Evolutionary conservation across 2,329 filamentous ascomycete species (phyloP), one percentile per base, ranked within the genome.

Genomic region (Bipolaris zeicola): DNA sequence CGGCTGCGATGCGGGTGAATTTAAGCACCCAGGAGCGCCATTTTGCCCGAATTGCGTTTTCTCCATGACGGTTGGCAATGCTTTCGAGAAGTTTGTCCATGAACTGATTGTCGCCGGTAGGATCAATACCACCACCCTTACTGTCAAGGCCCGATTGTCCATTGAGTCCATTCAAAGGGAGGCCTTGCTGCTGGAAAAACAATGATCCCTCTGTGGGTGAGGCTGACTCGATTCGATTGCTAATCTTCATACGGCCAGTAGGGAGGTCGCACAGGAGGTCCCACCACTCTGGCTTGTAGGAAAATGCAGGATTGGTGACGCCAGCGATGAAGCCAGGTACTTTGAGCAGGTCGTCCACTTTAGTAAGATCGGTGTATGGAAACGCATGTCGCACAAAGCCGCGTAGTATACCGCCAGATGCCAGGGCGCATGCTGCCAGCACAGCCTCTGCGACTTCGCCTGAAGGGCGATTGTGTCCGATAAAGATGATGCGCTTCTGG

Each of bases 381-480:
- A 99, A 99, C 0, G 95, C 95, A 77, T 98, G 92, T 16, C 95
- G 86, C 7, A 94, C 96, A 77, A 99, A 99, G 26, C 95, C 95
- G 55, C 93, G 85, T 34, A 99, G 81, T n/a, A 96, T 82, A 5
- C 95, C 94, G 10, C 95, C 95, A 11, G 93, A 97, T 13, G 90
- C 94, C 44, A 99, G 83, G 10, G 95, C 92, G 76, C 95, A 99
- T 1, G 95, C 93, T n/a, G 92, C 95, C 7, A 99, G 84, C 3
- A 99, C 95, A n/a, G 95, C 94, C 79, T 99, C 94, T 1, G 95
- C 95, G 24, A 99, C 95, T 72, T 97, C 93, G 20, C 93, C 92
- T 0, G 95, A 97, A 0, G 95, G 94, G 75, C 94, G 88, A 70
- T 96, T 96, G 79, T 99, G 90, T 3, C 95, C 95, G 6, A 99